Evolutionary conservation across 306 rosid species (phyloP).

Genomic region (Boehmeria nivea): DNA sequence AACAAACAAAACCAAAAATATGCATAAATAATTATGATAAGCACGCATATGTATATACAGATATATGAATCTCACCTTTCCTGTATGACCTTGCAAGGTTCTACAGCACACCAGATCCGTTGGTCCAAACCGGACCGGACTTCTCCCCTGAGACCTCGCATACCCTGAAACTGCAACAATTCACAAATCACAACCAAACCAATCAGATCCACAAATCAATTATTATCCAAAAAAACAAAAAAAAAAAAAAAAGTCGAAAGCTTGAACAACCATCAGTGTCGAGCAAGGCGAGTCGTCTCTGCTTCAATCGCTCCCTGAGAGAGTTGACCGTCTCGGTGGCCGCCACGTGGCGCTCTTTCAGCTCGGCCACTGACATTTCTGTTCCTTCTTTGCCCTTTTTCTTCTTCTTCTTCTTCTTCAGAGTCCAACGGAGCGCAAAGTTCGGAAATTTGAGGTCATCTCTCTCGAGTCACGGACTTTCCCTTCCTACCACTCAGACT

Average conservation of each 20-base stretch:
- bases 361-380: slow-evolving; percentile 80
- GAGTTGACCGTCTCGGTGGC: slow-evolving; percentile 75
- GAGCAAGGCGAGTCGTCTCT: slow-evolving; percentile 68
- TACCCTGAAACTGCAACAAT: slow-evolving; percentile 57
- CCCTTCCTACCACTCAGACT: too few species aligned
- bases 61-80: slow-evolving; percentile 44
- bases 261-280: slow-evolving; percentile 60
- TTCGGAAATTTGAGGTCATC: neutral
- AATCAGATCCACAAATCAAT: slow-evolving; percentile 28
- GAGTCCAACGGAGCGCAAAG: neutral
- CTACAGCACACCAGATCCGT: slow-evolving; percentile 97
- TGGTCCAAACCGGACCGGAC: slow-evolving; percentile 72
- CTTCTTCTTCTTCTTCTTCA: neutral
- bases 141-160: slow-evolving; percentile 65
- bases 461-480: too few species aligned
- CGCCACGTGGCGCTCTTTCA: slow-evolving; percentile 77
- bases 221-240: neutral
- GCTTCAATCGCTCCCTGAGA: slow-evolving; percentile 65
- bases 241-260: neutral
- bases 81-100: slow-evolving; percentile 82
- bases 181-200: slow-evolving; percentile 12
- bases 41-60: neutral
- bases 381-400: slow-evolving; percentile 9
- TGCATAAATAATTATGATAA: neutral
- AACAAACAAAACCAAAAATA: neutral